Evolutionary conservation across 2,329 filamentous ascomycete species (phyloP).

Genomic region (Trichoderma cornu-damae): DNA sequence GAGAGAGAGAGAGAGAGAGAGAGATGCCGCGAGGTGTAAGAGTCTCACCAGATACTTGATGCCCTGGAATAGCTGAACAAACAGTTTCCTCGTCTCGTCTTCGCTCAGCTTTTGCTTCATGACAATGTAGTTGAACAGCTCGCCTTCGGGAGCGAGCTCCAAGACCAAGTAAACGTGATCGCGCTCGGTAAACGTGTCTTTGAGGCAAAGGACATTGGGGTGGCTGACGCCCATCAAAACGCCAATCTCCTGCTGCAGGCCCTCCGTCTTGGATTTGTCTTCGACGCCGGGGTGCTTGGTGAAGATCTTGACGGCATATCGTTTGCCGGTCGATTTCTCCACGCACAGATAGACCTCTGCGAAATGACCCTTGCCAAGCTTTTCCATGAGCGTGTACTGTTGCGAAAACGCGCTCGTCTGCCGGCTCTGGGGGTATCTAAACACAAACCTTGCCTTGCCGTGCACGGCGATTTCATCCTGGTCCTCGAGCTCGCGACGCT

Average conservation of each 20-base stretch:
- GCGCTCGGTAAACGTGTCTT: conserved; percentile 88
- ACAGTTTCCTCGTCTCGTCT: conserved; percentile 77
- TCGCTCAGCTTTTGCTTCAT: conserved; percentile 85
- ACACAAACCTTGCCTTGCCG: conserved; percentile 80
- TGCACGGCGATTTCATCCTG: conserved; percentile 87
- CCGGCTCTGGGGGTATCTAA: conserved; percentile 76
- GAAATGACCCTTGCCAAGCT: conserved; percentile 91
- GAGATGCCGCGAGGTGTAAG: background rate
- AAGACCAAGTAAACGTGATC: conserved; percentile 88
- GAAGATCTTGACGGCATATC: conserved; percentile 92
- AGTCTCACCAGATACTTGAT: conserved; percentile 83
- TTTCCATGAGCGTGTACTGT: conserved; percentile 78
- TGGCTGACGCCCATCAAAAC: conserved; percentile 97
- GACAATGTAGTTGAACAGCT: conserved; percentile 93
- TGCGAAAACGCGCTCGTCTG: conserved; percentile 74
- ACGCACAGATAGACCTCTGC: conserved; percentile 89
- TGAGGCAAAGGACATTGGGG: conserved; percentile 84
- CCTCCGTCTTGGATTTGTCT: conserved; percentile 76
- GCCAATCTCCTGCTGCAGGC: conserved; percentile 90
- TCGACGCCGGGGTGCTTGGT: conserved; percentile 78
- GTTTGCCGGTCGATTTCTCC: conserved; percentile 74
- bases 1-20: too few species aligned
- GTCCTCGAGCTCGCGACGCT: conserved; percentile 80
- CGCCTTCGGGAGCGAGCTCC: conserved; percentile 85
- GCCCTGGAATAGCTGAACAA: conserved; percentile 85